Conservation (phyloP, 2,329 filamentous ascomycete genomes). For the Fusarium tanahbumbuense region DNA sequence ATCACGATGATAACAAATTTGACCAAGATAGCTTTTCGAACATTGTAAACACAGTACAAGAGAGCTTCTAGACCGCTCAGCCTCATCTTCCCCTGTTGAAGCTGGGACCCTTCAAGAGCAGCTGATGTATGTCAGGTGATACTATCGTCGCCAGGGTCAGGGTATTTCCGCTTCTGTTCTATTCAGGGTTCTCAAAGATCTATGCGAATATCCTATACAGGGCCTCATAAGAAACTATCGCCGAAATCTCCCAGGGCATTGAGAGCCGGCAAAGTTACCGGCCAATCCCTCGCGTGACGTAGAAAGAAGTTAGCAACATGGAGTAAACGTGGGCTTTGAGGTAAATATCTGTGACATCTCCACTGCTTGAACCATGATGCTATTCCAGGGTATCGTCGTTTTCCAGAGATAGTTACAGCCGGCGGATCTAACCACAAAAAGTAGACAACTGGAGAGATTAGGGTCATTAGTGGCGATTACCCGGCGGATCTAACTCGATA, state of each 20-base stretch:
- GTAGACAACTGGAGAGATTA: background rate
- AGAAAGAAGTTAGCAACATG: slow-evolving; percentile 31
- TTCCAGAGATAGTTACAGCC: slow-evolving; percentile 2
- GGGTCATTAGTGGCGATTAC: background rate
- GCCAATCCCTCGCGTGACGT: slow-evolving; percentile 41
- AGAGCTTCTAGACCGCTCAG: background rate
- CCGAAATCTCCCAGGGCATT: slow-evolving; percentile 8
- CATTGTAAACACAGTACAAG: background rate
- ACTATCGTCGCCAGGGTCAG: slow-evolving; percentile 2
- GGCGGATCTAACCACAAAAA: slow-evolving; percentile 36
- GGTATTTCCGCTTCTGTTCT: background rate
- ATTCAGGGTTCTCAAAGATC: background rate
- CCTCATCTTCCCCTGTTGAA: background rate
- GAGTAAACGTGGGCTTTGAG: slow-evolving; percentile 33
- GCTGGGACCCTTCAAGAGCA: background rate
- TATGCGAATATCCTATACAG: slow-evolving; percentile 9
- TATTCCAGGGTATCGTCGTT: slow-evolving; percentile 22
- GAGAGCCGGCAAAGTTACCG: slow-evolving; percentile 14
- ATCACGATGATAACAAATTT: background rate
- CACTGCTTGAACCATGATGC: slow-evolving; percentile 37
- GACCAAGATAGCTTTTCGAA: too few relatives aligned
- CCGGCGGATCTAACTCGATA: slow-evolving; percentile 44
- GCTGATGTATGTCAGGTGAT: background rate
- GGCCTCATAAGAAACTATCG: slow-evolving; percentile 27
- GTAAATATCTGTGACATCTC: slow-evolving; percentile 23